Evolutionary conservation across 2,329 filamentous ascomycete genomes (phyloP).

Genomic region (Apiospora saccharicola): DNA sequence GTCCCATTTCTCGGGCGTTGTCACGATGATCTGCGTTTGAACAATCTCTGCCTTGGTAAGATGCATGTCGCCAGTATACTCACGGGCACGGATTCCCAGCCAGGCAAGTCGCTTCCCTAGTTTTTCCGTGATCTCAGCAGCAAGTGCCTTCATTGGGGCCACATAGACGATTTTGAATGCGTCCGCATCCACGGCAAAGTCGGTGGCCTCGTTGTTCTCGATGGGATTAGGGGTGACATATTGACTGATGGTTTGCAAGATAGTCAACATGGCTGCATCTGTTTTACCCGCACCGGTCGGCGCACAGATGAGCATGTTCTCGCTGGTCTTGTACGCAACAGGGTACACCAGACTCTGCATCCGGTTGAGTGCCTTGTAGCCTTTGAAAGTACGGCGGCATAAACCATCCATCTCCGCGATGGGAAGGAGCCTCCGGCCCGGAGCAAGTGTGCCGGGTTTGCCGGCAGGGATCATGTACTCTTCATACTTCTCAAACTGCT

Average conservation of each 20-base stretch:
- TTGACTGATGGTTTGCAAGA: slow-evolving; percentile 88
- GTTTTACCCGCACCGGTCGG: slow-evolving; percentile 99
- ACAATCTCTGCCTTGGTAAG: slow-evolving; percentile 96
- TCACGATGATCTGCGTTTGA: slow-evolving; percentile 96
- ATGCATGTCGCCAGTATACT: slow-evolving; percentile 98
- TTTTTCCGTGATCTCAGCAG: slow-evolving; percentile 95
- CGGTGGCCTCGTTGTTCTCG: slow-evolving; percentile 73
- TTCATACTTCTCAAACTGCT: slow-evolving; percentile 81
- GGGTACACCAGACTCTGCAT: slow-evolving; percentile 99
- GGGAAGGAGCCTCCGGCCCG: slow-evolving; percentile 76
- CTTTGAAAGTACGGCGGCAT: slow-evolving; percentile 89
- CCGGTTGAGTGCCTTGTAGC: slow-evolving; percentile 91
- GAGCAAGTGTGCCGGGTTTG: slow-evolving; percentile 76
- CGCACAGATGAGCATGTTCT: slow-evolving; percentile 99
- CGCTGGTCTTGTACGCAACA: slow-evolving; percentile 92
- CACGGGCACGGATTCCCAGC: slow-evolving; percentile 90
- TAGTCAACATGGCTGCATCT: slow-evolving; percentile 95
- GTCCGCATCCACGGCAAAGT: slow-evolving; percentile 83
- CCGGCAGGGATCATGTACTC: slow-evolving; percentile 88
- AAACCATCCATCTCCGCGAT: slow-evolving; percentile 88
- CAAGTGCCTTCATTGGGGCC: slow-evolving; percentile 97
- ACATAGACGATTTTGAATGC: slow-evolving; percentile 99
- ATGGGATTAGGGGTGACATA: slow-evolving; percentile 82
- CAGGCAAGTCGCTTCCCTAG: slow-evolving; percentile 89
- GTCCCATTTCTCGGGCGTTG: slow-evolving; percentile 99